Evolutionary conservation across 192 early-diverging fungal species (phyloP).

Genomic region (Podila horticola): DNA sequence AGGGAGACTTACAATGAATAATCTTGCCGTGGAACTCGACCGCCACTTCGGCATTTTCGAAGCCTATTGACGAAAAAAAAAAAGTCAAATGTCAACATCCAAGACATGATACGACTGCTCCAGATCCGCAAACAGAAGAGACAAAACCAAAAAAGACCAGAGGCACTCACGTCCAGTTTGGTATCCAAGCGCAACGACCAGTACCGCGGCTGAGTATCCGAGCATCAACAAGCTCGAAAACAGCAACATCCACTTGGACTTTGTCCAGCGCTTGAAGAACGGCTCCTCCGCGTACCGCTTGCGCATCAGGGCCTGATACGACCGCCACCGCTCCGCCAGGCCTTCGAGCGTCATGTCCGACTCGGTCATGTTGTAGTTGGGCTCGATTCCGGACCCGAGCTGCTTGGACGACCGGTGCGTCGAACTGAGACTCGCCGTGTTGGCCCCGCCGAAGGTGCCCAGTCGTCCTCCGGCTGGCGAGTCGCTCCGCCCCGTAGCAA

Average conservation of each 20-base stretch:
- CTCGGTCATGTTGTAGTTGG: conserved; percentile 14
- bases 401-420: neutral
- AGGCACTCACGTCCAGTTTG: conserved; percentile 9
- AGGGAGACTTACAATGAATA: conserved; percentile 17
- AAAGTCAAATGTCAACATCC: neutral
- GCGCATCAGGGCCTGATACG: conserved; percentile 14
- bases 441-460: neutral
- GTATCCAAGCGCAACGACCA: conserved; percentile 9
- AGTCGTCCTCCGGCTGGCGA: neutral
- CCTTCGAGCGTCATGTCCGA: conserved; percentile 21
- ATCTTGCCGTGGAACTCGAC: conserved; percentile 43
- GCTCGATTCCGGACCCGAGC: neutral
- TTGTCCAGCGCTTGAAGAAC: conserved; percentile 15
- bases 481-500: conserved; percentile 2
- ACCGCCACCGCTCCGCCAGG: conserved; percentile 12
- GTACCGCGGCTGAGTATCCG: conserved; percentile 1
- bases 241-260: conserved; percentile 21
- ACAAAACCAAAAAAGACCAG: no score
- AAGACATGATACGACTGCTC: neutral
- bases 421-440: neutral
- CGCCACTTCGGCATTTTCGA: conserved; percentile 16
- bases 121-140: neutral
- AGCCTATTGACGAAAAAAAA: conserved; percentile 5
- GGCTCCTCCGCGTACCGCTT: conserved; percentile 15
- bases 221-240: conserved; percentile 7